These are phyloP conservation scores for Chlamydomonas eustigma DNA, from an alignment of 139 green algal species.

Conservation along the genomic window DNA sequence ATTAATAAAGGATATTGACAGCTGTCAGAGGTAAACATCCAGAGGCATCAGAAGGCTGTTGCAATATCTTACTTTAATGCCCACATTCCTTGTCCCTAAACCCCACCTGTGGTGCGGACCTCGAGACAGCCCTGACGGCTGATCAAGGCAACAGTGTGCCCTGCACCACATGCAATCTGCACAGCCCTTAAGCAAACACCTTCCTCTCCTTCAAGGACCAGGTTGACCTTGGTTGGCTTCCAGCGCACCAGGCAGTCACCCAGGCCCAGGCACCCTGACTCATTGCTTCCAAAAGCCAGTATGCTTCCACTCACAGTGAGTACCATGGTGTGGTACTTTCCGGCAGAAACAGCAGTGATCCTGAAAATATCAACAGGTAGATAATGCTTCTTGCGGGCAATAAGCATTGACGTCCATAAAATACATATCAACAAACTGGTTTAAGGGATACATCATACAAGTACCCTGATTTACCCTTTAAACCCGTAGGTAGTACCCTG, in stretches of 20 bases:
- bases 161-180: conserved; percentile 55
- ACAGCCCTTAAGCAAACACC: conserved; percentile 43
- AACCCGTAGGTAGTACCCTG: too few relatives aligned
- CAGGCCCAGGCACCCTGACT: conserved; percentile 33
- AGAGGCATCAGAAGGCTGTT: background rate
- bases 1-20: too few relatives aligned
- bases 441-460: too few relatives aligned
- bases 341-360: conserved; percentile 68
- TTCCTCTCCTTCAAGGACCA: conserved; percentile 7
- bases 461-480: too few relatives aligned
- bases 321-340: conserved; percentile 65
- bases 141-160: conserved; percentile 59
- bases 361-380: too few relatives aligned
- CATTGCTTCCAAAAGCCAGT: conserved; percentile 67
- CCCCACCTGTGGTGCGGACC: conserved; percentile 40
- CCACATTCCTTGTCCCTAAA: too few relatives aligned
- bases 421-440: too few relatives aligned
- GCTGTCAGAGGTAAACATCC: too few relatives aligned
- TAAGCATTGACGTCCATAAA: too few relatives aligned
- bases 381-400: too few relatives aligned
- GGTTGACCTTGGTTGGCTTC: conserved; percentile 21
- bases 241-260: conserved; percentile 26
- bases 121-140: conserved; percentile 43
- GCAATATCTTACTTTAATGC: too few relatives aligned
- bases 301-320: conserved; percentile 66